phyloP scores from a whole-genome alignment of 192 early-diverging fungal genomes.

The Coemansia sp. region DNA sequence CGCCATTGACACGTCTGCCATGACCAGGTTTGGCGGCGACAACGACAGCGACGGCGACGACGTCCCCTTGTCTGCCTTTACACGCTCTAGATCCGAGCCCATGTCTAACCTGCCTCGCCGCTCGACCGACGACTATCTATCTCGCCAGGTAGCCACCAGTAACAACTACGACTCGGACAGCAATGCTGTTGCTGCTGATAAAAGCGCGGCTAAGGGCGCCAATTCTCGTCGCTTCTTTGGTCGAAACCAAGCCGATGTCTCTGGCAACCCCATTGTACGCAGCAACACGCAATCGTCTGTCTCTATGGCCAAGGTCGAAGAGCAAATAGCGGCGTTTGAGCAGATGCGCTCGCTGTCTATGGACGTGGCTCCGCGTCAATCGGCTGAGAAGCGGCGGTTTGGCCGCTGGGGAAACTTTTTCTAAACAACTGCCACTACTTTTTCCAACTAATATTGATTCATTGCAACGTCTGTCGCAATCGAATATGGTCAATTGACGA shows the following conservation, averaged over 20 bases:
- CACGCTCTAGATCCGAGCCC: slow-evolving; percentile 43
- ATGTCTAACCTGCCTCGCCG: slow-evolving; percentile 3
- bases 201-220: background rate
- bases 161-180: slow-evolving; percentile 10
- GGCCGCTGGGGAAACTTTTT: slow-evolving; percentile 28
- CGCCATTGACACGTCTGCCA: slow-evolving; percentile 22
- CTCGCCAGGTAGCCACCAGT: slow-evolving; percentile 1
- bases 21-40: background rate
- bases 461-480: too few relatives aligned
- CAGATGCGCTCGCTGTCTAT: slow-evolving; percentile 24
- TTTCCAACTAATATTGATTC: background rate
- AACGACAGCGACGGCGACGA: slow-evolving; percentile 40
- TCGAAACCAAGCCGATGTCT: background rate
- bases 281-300: background rate
- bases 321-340: background rate
- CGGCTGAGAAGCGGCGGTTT: slow-evolving; percentile 18
- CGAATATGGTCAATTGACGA: too few relatives aligned
- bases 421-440: background rate
- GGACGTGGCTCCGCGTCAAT: slow-evolving; percentile 9
- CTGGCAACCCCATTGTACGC: background rate
- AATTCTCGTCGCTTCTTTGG: slow-evolving; percentile 13
- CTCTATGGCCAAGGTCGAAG: background rate
- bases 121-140: slow-evolving; percentile 7
- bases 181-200: background rate
- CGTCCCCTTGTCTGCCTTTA: slow-evolving; percentile 35